Base-by-base conservation (phyloP, 441 rosid species). In the Breynia disticha region DNA sequence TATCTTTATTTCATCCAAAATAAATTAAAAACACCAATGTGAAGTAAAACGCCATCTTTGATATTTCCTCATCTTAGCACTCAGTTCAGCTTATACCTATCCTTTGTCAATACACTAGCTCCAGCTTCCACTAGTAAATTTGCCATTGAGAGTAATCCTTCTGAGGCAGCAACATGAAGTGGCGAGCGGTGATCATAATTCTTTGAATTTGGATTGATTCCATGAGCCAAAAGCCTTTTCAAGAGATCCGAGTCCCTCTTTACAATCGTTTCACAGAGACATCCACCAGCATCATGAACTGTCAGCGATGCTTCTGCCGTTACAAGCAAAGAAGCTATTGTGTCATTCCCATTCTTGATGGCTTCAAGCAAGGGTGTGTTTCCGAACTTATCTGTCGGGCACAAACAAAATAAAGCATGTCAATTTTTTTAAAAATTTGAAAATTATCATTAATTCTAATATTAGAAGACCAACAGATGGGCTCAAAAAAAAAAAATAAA, bases 121-220 rank as follows among this genome's bases (percentile, higher is more conserved):
- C 99, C 93, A 39, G 85, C 82, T 54, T 89, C 86, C 49, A 86
- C 56, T 38, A 93, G 71, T 73, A 83, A 54, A 64, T 81, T 83
- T 54, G 93, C 87, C 82, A 86, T 84, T 55, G 81, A 44, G 73
- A 59, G 72, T 56, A 79, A 60, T 37, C 97, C 99, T 71, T 86
- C 95, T 18, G 99, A 89, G 61, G 90, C 80, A 50, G 97, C 96
- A 10, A 86, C 63, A 61, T 93, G 97, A 74, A 93, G 97, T 17
- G 97, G 88, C 10, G 97, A 86, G 56, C 95, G 76, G 32, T 77
- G 86, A 61, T 88, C 88, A 51, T 91, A 91, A 71, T 88, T 87
- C 66, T 66, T 79, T 41, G 85, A 70, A 76, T 88, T 86, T 4
- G 99, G 99, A 63, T 93, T 82, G 19, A 81, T 58, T 17, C 97